Percentiles rank a stretch among this genome's conserved stretches.
Conservation (phyloP, 441 rosid species). For the Raphanus hybrid region DNA sequence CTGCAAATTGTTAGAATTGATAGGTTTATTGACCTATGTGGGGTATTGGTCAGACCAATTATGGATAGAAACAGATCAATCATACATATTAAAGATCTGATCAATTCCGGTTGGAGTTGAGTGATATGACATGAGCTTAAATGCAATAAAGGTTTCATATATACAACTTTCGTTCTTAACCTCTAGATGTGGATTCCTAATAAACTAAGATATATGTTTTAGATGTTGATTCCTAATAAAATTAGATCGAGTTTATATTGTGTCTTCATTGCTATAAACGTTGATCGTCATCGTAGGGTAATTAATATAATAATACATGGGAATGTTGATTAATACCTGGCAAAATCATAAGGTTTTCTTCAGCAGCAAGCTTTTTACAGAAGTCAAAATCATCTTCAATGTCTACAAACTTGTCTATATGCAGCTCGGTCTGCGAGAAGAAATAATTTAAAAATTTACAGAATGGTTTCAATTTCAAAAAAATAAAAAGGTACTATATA, state of each 20-base stretch:
- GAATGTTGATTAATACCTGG: constrained; percentile 39
- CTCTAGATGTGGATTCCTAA: neutral
- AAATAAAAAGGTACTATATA: constrained; percentile 20
- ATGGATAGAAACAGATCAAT: neutral
- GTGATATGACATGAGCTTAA: neutral
- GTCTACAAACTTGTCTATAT: constrained; percentile 33
- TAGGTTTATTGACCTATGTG: neutral
- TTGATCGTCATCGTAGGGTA: neutral
- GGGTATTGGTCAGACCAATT: no score
- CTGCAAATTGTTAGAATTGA: neutral
- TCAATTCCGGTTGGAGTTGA: neutral
- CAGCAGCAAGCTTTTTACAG: constrained; percentile 46
- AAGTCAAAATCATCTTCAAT: constrained; percentile 47
- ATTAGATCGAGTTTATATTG: neutral
- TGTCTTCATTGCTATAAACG: neutral
- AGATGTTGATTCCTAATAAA: neutral
- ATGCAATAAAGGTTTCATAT: constrained; percentile 1
- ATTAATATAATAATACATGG: neutral
- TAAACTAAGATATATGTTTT: neutral
- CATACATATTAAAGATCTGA: neutral
- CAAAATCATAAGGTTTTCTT: constrained; percentile 49
- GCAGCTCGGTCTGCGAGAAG: constrained; percentile 43
- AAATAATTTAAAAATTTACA: neutral
- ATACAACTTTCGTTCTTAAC: neutral
- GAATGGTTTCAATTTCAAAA: neutral